These are phyloP conservation scores for Gynochthodes officinalis DNA, from an alignment of 257 asterid genomes.

Conservation along the genomic window DNA sequence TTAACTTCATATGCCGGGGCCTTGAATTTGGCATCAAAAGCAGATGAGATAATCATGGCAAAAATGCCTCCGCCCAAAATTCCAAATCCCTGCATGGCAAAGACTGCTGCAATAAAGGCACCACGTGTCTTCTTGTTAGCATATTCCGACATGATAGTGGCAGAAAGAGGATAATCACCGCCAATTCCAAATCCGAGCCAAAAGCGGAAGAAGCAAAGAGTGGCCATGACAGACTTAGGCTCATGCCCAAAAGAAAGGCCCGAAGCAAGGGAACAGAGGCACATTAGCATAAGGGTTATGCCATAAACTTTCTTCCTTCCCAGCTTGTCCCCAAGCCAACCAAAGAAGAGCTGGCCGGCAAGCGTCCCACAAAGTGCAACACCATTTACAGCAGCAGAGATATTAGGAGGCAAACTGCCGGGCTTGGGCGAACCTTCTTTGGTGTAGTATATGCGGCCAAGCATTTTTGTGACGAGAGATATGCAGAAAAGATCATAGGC, in stretches of 20 bases:
- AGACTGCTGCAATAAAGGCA: slow-evolving; percentile 58
- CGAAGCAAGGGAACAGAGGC: slow-evolving; percentile 42
- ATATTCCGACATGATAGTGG: slow-evolving; percentile 70
- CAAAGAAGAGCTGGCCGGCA: slow-evolving; percentile 60
- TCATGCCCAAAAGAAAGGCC: slow-evolving; percentile 51
- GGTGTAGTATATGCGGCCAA: slow-evolving; percentile 62
- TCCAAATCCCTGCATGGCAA: slow-evolving; percentile 70
- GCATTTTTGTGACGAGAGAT: slow-evolving; percentile 60
- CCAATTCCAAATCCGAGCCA: slow-evolving; percentile 73
- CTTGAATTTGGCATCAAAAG: slow-evolving; percentile 29
- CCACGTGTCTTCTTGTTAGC: slow-evolving; percentile 65
- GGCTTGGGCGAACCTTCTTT: slow-evolving; percentile 47
- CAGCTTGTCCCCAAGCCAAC: slow-evolving; percentile 60
- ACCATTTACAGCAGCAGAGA: slow-evolving; percentile 55
- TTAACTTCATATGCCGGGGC: slow-evolving; percentile 49
- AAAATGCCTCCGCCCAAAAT: slow-evolving; percentile 50
- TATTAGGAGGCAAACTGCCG: slow-evolving; percentile 54
- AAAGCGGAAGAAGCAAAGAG: slow-evolving; percentile 60
- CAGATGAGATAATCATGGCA: slow-evolving; percentile 37
- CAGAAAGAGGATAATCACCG: slow-evolving; percentile 67
- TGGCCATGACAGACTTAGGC: slow-evolving; percentile 40
- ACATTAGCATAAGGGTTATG: slow-evolving; percentile 51
- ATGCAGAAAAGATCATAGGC: slow-evolving; percentile 66
- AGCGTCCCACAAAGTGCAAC: slow-evolving; percentile 61
- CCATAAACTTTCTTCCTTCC: slow-evolving; percentile 61